Base-by-base conservation (phyloP, 2,329 filamentous ascomycete genomes). In the Blumeriella jaapii region DNA sequence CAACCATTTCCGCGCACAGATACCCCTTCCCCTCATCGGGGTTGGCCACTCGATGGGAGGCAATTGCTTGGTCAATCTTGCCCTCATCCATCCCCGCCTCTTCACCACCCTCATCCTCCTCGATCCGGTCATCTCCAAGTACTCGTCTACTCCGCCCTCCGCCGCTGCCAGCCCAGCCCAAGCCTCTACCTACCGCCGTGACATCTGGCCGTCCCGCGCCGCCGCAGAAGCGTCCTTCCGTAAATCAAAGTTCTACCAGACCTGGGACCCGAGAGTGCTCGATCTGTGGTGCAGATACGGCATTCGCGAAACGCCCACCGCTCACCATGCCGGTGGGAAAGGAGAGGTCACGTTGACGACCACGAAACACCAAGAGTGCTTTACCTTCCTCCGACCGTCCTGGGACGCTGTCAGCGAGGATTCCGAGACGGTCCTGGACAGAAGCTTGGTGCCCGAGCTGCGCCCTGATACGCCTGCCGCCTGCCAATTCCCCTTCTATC, bases 41-140 rank as follows among this genome's bases (percentile, higher is more conserved):
- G 59, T 96, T 17, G 89, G 85, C 11, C 89, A 96, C 61, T 93
- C 84, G 49, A 87, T 93, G 65, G 89, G 89, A 48, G 86, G 71
- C 45, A 74, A 72, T 53, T 72, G 82, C 39, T 67, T 95, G 35
- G 67, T 71, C 35, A 76, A 84, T 48, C 65, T 89, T 11, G 65
- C 82, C 4, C 63, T 89, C 8, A 69, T 85, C 47, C 81, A 94
- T 58, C 86, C 89, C 2, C 79, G 86, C 6, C 72, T 95, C 13
- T 68, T 95, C 45, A 71, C 76, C 42, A 71, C 74, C 6, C 59
- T 94, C 5, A 64, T 93, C 28, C 69, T 93, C 19, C 62, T 95
- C n/a, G 87, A 95, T 54, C 85, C 87, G 0, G 82, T 91, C 42
- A 78, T 94, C 46, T 68, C 73, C 32, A 52, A 56, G 5, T 50